Base-by-base conservation (phyloP, 192 early-diverging fungal species). In the Phycomyces blakesleeanus region DNA sequence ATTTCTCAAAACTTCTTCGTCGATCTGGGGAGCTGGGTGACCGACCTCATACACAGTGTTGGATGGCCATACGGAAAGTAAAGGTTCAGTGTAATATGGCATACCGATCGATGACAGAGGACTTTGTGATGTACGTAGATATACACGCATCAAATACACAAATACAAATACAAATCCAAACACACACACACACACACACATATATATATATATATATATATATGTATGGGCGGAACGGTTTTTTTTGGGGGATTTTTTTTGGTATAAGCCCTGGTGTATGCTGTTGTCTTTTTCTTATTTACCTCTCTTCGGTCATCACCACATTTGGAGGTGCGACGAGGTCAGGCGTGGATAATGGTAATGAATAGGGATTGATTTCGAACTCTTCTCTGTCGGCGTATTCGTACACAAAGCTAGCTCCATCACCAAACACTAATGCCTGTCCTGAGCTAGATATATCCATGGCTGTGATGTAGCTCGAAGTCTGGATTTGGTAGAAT, bases 361-460 rank as follows among this genome's bases (percentile, higher is more conserved):
- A 71, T 8, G 87, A 87, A 57, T 81, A 88, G 7, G 70, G 62
- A 61, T 92, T 93, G 25, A 91, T 76, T n/a, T 71, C 66, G 26
- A 86, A 79, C n/a, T 80, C 72, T 40, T 82, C 81, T 15, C 84
- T 77, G 50, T 85, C 84, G n/a, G 82, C 64, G 87, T 90, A 98
- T 39, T 91, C 76, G 25, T 90, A 88, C 20, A 98, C 69, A 18
- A 85, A 76, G 27, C 93, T 94, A 9, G 76, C 71, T 0, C 86
- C 84, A 60, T 94, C 90, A 2, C 91, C 91, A 59, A 97, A 80
- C 14, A 85, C 85, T 2, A 95, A 73, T 52, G 81, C 78, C 26
- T 90, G 88, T 4, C 90, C 93, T 7, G 93, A 85, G 25, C 83
- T 83, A 0, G 93, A 91, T 16, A 93, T 79, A 57, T 90, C 88